Evolutionary conservation across 2,329 filamentous ascomycete genomes (phyloP).

Genomic region (Diaporthe citrichinensis): DNA sequence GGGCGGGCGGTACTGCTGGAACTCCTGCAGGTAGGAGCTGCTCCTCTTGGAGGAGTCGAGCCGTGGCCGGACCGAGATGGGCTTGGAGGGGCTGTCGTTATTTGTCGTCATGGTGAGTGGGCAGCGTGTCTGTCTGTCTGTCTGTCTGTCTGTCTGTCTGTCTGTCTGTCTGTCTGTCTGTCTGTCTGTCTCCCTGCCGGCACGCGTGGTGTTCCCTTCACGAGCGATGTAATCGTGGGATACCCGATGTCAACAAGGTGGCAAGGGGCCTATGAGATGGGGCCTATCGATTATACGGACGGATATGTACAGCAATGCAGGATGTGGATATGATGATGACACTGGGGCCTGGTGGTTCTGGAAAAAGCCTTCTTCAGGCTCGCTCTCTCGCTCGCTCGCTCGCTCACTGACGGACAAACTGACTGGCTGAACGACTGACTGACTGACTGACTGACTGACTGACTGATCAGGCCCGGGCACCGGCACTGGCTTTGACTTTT

Average conservation of each 20-base stretch:
- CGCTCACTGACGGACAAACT: background rate
- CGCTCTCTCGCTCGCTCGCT: background rate
- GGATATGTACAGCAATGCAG: slow-evolving; percentile 24
- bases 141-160: slow-evolving; percentile 1
- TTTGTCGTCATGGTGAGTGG: slow-evolving; percentile 38
- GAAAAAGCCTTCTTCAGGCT: background rate
- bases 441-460: background rate
- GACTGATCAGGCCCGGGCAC: background rate
- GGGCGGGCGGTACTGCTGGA: slow-evolving; percentile 74
- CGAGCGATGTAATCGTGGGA: background rate
- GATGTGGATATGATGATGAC: background rate
- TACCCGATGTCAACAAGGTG: slow-evolving; percentile 3
- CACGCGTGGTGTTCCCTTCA: slow-evolving; percentile 27
- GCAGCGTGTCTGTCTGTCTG: slow-evolving; percentile 5
- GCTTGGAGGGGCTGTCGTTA: slow-evolving; percentile 48
- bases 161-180: no score
- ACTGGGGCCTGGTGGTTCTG: background rate
- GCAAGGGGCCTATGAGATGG: background rate
- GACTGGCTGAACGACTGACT: background rate
- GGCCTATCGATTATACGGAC: slow-evolving; percentile 13
- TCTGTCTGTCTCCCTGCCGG: slow-evolving; percentile 6
- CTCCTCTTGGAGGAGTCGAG: slow-evolving; percentile 67
- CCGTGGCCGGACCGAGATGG: slow-evolving; percentile 60
- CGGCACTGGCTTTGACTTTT: background rate
- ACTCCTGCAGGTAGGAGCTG: slow-evolving; percentile 73